Conservation (phyloP, 2,329 filamentous ascomycete genomes). For the Cyphellophora europaea region DNA sequence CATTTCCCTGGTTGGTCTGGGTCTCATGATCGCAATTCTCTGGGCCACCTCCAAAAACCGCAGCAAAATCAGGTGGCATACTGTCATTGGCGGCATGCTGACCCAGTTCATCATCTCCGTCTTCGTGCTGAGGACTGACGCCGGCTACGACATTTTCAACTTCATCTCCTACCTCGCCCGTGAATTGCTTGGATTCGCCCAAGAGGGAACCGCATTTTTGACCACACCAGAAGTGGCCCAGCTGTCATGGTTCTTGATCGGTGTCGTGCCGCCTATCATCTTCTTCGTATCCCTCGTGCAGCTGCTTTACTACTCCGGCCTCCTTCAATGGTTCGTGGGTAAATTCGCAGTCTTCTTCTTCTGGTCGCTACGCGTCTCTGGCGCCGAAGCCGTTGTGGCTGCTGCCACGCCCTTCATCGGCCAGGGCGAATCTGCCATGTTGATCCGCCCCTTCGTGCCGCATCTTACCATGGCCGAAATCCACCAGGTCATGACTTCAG, state of each 20-base stretch:
- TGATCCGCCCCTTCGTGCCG: constrained; percentile 77
- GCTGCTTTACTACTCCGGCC: constrained; percentile 69
- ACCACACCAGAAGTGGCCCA: constrained; percentile 37
- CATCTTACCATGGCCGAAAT: constrained; percentile 81
- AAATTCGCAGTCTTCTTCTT: constrained; percentile 90
- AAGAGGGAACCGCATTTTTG: constrained; percentile 64
- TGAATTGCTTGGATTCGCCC: constrained; percentile 65
- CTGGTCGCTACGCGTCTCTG: constrained; percentile 78
- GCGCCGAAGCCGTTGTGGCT: constrained; percentile 87
- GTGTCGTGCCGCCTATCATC: constrained; percentile 82
- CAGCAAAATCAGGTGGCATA: constrained; percentile 55
- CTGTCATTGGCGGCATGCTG: constrained; percentile 81
- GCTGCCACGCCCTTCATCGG: constrained; percentile 90
- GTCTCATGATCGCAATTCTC: constrained; percentile 59
- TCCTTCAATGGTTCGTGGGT: constrained; percentile 79
- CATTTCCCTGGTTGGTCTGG: constrained; percentile 68
- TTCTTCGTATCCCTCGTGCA: constrained; percentile 94
- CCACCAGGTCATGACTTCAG: constrained; percentile 87
- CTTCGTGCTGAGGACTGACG: constrained; percentile 73
- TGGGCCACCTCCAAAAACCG: constrained; percentile 64
- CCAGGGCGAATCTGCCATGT: constrained; percentile 87
- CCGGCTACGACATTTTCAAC: constrained; percentile 82
- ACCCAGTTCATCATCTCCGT: constrained; percentile 80
- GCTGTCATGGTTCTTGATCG: constrained; percentile 61
- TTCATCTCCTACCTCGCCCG: constrained; percentile 72